These are phyloP conservation scores for Ascochyta clinopodiicola DNA, from an alignment of 2,329 filamentous ascomycete species.

Conservation along the genomic window DNA sequence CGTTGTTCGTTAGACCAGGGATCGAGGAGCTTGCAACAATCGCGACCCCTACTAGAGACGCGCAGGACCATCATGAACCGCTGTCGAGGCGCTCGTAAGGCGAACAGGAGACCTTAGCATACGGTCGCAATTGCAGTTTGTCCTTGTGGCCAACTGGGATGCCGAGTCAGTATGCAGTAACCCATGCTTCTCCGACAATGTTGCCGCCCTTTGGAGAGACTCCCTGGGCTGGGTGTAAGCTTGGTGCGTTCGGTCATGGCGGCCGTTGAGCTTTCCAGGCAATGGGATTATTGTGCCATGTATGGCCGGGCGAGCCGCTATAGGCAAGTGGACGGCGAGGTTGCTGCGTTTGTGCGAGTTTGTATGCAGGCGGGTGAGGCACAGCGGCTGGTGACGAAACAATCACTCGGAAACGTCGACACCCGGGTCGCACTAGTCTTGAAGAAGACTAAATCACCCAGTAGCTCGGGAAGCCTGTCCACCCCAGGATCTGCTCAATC, in stretches of 20 bases:
- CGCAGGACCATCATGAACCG: slow-evolving; percentile 6
- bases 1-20: slow-evolving; percentile 9
- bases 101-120: slow-evolving; percentile 9
- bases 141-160: slow-evolving; percentile 1
- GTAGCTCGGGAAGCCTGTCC: slow-evolving; percentile 7
- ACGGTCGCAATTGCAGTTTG: slow-evolving; percentile 19
- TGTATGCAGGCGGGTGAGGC: slow-evolving; percentile 16
- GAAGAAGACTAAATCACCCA: not conserved
- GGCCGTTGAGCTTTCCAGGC: slow-evolving; percentile 31
- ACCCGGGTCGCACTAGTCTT: slow-evolving; percentile 28
- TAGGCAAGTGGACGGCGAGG: slow-evolving; percentile 31
- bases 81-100: not conserved
- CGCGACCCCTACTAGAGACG: not conserved
- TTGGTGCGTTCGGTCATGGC: slow-evolving; percentile 28
- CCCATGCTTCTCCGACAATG: not conserved
- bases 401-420: slow-evolving; percentile 25
- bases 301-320: slow-evolving; percentile 14
- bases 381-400: slow-evolving; percentile 18
- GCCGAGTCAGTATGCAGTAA: slow-evolving; percentile 18
- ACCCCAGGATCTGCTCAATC: slow-evolving; percentile 15
- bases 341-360: slow-evolving; percentile 29
- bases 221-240: slow-evolving; percentile 13
- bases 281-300: slow-evolving; percentile 10
- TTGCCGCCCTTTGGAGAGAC: slow-evolving; percentile 15
- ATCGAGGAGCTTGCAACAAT: slow-evolving; percentile 1